Base-by-base conservation (phyloP, 805 yeast species). In the Metschnikowia cerradonensis region DNA sequence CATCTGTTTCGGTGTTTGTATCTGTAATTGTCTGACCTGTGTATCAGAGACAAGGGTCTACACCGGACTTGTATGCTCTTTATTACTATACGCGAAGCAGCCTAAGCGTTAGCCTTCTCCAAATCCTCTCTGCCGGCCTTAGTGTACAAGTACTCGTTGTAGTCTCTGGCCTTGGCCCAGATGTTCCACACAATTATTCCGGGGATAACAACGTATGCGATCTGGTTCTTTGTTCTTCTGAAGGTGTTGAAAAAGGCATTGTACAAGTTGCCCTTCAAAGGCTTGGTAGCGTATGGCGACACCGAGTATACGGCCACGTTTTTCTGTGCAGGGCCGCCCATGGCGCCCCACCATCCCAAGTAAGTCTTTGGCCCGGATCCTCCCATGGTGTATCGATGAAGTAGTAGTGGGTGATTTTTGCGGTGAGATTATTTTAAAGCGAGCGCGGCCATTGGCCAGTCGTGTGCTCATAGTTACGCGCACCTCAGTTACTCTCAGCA, bases 331-430 rank as follows among this genome's bases (percentile, higher is more conserved):
- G 94, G 91, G 72, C 88, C 80, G 23, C 55, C 96, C 67, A 90
- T 73, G 76, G 78, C 72, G 67, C 97, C 97, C 97, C 97, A 90
- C 97, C 97, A 90, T 63, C 97, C 97, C 92, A 88, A 85, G 67
- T 86, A 90, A 66, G 90, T 68, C 62, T 80, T 82, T 63, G 85
- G 84, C 62, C 81, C 81, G 68, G 86, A 69, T 66, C 86, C 88
- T 68, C 81, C 87, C 90, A 85, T 85, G 64, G 48, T 53, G 47
- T 42, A 19, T 32, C 2, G 41, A 39, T 23, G 32, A 20, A 36
- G 44, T 6, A 20, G 35, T 33, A 38, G 35, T 45, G 35, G 36
- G 19, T 34, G 46, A 26, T 15, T 40, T 52, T 47, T 33, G 41
- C 17, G 14, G 20, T 15, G 17, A 4, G 45, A 31, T 41, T 31